Evolutionary conservation across 2,329 filamentous ascomycete species (phyloP).

Genomic region (Ascochyta pisi): DNA sequence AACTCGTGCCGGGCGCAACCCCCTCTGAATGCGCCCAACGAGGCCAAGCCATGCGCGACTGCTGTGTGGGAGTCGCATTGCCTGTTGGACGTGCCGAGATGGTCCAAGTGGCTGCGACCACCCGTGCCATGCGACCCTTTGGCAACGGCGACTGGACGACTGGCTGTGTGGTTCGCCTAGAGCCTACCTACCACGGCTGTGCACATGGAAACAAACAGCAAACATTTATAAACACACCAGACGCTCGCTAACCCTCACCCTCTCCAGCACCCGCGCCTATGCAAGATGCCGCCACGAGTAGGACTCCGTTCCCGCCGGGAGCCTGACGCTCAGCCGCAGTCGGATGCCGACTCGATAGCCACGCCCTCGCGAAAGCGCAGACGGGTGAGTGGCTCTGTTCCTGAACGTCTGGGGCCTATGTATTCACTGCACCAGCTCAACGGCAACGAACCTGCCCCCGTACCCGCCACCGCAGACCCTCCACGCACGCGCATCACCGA

Average conservation of each 20-base stretch:
- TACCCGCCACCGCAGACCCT: constrained; percentile 29
- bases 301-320: constrained; percentile 41
- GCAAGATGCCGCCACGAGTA: constrained; percentile 40
- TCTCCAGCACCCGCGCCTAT: constrained; percentile 22
- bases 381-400: constrained; percentile 47
- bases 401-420: not conserved
- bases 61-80: constrained; percentile 2
- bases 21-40: not conserved
- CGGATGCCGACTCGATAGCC: constrained; percentile 53
- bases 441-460: constrained; percentile 33
- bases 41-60: constrained; percentile 1
- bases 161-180: constrained; percentile 12
- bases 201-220: constrained; percentile 20
- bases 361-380: constrained; percentile 58
- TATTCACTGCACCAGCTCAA: constrained; percentile 44
- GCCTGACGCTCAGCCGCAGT: constrained; percentile 43
- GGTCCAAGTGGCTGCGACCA: constrained; percentile 4
- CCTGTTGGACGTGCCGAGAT: not conserved
- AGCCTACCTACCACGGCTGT: constrained; percentile 8
- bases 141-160: constrained; percentile 14
- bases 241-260: constrained; percentile 25
- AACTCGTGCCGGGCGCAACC: constrained; percentile 2
- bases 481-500: constrained; percentile 45
- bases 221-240: constrained; percentile 16
- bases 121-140: constrained; percentile 1